Conservation (phyloP, 192 early-diverging fungal species). For the Lobulomyces angularis region DNA sequence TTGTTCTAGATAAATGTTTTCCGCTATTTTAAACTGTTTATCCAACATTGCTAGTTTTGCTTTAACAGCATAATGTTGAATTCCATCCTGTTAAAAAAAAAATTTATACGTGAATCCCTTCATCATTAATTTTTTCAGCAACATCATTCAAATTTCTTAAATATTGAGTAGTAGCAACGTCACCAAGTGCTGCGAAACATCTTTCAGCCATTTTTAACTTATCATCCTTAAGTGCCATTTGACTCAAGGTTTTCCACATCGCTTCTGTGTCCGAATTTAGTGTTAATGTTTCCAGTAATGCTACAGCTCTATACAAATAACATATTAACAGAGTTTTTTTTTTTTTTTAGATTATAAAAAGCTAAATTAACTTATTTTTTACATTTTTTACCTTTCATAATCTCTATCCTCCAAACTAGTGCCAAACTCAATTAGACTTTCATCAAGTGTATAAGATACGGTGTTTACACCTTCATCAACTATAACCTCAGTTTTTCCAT, state of each 20-base stretch:
- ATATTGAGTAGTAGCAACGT: constrained; percentile 37
- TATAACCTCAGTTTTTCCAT: constrained; percentile 50
- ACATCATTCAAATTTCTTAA: constrained; percentile 27
- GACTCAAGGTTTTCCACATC: constrained; percentile 50
- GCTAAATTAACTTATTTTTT: not conserved
- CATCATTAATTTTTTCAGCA: constrained; percentile 10
- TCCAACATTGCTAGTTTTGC: constrained; percentile 43
- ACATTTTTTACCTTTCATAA: constrained; percentile 32
- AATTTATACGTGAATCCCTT: constrained; percentile 5
- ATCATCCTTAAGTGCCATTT: constrained; percentile 38
- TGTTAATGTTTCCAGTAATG: constrained; percentile 47
- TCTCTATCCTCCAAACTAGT: constrained; percentile 51
- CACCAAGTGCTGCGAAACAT: constrained; percentile 49
- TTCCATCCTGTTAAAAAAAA: constrained; percentile 11
- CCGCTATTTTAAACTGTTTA: constrained; percentile 50
- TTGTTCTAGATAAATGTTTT: constrained; percentile 44
- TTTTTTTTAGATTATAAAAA: too few species aligned
- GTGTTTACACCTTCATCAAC: constrained; percentile 57
- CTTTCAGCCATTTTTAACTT: constrained; percentile 45
- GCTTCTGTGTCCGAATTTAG: constrained; percentile 50
- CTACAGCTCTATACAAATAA: constrained; percentile 28
- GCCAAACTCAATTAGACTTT: constrained; percentile 56
- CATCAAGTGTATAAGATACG: constrained; percentile 53
- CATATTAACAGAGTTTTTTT: not conserved
- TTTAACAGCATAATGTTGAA: constrained; percentile 26